These are phyloP conservation scores for Eucalyptus sp. DNA, from an alignment of 345 rosid species.

Conservation along the genomic window DNA sequence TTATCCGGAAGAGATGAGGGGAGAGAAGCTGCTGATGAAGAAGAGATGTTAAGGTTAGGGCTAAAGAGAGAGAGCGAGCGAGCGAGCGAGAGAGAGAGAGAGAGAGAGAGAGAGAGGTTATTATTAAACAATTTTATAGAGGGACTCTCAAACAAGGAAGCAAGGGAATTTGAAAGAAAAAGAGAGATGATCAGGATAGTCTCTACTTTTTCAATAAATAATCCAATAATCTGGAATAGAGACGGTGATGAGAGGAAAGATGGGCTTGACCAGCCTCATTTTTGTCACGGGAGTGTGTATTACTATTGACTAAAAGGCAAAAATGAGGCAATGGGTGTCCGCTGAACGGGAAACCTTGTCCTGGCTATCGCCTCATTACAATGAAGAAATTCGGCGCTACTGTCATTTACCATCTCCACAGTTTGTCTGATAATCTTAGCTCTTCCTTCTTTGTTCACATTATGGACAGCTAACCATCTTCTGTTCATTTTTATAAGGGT, in stretches of 20 bases:
- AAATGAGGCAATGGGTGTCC: constrained; percentile 27
- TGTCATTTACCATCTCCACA: constrained; percentile 13
- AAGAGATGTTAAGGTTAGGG: neutral
- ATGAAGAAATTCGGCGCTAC: constrained; percentile 35
- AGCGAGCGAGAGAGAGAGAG: neutral
- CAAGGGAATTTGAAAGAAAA: neutral
- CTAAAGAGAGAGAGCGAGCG: neutral
- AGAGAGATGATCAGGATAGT: neutral
- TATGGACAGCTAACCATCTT: neutral
- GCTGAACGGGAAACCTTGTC: constrained; percentile 67
- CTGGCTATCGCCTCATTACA: constrained; percentile 37
- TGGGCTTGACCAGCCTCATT: neutral
- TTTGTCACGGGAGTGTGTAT: neutral
- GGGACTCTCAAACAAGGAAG: neutral
- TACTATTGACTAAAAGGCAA: constrained; percentile 4
- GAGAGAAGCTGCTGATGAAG: neutral
- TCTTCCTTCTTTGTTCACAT: neutral
- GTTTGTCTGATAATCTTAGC: neutral
- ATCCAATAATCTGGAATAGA: neutral
- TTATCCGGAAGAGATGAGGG: neutral
- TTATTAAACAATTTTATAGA: neutral
- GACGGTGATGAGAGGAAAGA: neutral
- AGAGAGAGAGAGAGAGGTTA: neutral
- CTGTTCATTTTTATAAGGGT: neutral
- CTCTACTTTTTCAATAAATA: neutral